A percentile compares a stretch with the other conserved stretches of the same genome.
phyloP scores from a whole-genome alignment of 2,329 filamentous ascomycete genomes.

The Aspergillus pseudoterreus region DNA sequence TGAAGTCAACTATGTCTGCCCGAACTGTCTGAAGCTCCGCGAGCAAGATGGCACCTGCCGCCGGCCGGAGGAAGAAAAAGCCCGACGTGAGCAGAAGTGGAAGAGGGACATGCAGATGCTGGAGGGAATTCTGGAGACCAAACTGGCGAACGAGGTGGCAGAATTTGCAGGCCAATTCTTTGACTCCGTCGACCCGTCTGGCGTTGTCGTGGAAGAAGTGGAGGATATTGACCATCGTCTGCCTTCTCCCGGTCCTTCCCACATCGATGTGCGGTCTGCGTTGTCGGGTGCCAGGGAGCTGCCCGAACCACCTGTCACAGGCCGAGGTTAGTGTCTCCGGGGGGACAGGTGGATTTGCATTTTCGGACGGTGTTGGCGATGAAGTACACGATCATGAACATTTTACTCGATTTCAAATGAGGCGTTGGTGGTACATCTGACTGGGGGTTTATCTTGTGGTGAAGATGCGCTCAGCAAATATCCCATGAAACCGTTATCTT shows the following conservation, averaged over 20 bases:
- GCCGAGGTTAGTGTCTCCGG: neutral
- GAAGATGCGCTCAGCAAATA: neutral
- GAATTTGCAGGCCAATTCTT: slow-evolving; percentile 42
- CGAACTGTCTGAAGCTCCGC: slow-evolving; percentile 39
- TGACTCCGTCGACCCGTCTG: slow-evolving; percentile 21
- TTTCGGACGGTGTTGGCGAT: neutral
- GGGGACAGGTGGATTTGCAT: neutral
- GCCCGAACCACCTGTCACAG: neutral
- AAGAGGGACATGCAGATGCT: slow-evolving; percentile 39
- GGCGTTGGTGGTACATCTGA: neutral
- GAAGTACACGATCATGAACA: neutral
- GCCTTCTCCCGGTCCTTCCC: neutral
- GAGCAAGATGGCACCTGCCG: slow-evolving; percentile 39
- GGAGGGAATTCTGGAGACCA: slow-evolving; percentile 37
- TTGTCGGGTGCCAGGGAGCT: neutral
- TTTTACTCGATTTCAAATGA: neutral
- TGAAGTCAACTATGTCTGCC: slow-evolving; percentile 41
- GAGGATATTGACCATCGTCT: slow-evolving; percentile 6
- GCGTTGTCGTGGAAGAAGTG: slow-evolving; percentile 4
- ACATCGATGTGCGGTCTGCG: neutral
- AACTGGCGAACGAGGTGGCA: slow-evolving; percentile 41
- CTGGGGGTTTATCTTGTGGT: neutral
- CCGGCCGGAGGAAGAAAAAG: slow-evolving; percentile 36
- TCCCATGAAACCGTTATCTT: neutral
- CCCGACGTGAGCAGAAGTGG: slow-evolving; percentile 37